Evolutionary conservation across 164 flowering plant genomes (phyloP), one percentile per base, ranked within the genome.

Genomic region (Nymphaea colorata): DNA sequence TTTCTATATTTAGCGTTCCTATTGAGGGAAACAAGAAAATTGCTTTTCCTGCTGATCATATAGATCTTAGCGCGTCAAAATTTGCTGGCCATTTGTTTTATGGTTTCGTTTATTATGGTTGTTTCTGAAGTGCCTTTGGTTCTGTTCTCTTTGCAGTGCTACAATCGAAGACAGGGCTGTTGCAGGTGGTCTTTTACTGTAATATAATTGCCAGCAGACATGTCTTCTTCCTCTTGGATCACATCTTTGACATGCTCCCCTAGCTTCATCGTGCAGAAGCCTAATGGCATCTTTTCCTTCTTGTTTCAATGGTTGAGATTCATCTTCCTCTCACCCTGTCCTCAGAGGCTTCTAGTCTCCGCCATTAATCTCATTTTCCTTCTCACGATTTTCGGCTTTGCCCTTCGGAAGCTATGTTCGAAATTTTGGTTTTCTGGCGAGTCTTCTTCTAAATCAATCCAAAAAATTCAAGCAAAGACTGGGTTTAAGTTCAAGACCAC

Each of bases 301-400:
- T 6, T 72, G 15, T 41, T 83, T 45, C 88, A 81, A 74, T 87
- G 93, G 93, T 74, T 85, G 62, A 74, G 85, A 74, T 94, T 91
- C 81, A 70, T 87, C 18, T 81, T 87, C 78, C 83, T 91, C 61
- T 84, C 96, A 17, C 95, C 97, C 17, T 94, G 98, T 69, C 89
- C 97, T 25, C 98, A 91, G 70, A 74, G 97, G 55, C 79, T 76
- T 47, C 70, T 94, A 0, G 70, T 83, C 6, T 76, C 95, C 59
- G 68, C 83, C 11, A 44, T 86, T 17, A 82, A 86, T 70, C 25
- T 83, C 62, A 65, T 89, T 6, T 85, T 91, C 81, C 67, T 87
- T 74, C 43, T 91, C 64, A 3, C 67, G 36, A 77, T 86, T 72
- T 43, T 86, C 0, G 72, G 61, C 3, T 77, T 87, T 47, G 71